These are phyloP conservation scores for Neurospora africana DNA, from an alignment of 495 filamentous ascomycete species.

Conservation along the genomic window DNA sequence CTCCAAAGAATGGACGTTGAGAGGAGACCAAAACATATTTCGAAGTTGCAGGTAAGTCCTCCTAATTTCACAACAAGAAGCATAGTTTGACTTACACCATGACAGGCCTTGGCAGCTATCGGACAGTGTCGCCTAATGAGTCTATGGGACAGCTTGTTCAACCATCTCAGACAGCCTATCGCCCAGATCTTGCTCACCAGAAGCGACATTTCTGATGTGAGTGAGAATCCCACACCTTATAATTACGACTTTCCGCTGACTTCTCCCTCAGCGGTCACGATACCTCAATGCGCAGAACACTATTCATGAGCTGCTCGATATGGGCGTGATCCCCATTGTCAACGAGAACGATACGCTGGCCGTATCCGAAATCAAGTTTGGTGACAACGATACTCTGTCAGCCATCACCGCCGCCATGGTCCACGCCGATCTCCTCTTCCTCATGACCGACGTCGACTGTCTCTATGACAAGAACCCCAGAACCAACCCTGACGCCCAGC, in stretches of 20 bases:
- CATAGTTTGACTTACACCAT: background rate
- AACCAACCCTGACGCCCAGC: constrained; percentile 67
- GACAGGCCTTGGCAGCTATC: constrained; percentile 85
- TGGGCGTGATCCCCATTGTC: constrained; percentile 96
- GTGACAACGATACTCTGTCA: constrained; percentile 94
- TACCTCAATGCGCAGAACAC: constrained; percentile 96
- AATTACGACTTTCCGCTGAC: background rate
- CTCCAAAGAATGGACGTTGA: constrained; percentile 80
- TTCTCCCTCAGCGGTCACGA: constrained; percentile 58
- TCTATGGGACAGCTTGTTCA: constrained; percentile 88
- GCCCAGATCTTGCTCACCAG: constrained; percentile 92
- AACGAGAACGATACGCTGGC: constrained; percentile 98
- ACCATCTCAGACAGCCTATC: constrained; percentile 75
- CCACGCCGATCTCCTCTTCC: constrained; percentile 89
- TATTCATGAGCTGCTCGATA: constrained; percentile 74
- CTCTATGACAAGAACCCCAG: constrained; percentile 93
- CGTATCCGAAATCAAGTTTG: constrained; percentile 98
- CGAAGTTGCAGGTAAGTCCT: constrained; percentile 59
- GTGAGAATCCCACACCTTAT: constrained; percentile 8
- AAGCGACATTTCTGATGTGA: constrained; percentile 91
- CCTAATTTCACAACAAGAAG: background rate
- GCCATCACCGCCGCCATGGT: constrained; percentile 97
- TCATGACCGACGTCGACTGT: constrained; percentile 98
- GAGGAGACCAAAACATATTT: constrained; percentile 78
- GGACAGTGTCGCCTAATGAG: constrained; percentile 93